Base-by-base conservation (phyloP, 139 green algal species). In the Parachlorella kessleri region DNA sequence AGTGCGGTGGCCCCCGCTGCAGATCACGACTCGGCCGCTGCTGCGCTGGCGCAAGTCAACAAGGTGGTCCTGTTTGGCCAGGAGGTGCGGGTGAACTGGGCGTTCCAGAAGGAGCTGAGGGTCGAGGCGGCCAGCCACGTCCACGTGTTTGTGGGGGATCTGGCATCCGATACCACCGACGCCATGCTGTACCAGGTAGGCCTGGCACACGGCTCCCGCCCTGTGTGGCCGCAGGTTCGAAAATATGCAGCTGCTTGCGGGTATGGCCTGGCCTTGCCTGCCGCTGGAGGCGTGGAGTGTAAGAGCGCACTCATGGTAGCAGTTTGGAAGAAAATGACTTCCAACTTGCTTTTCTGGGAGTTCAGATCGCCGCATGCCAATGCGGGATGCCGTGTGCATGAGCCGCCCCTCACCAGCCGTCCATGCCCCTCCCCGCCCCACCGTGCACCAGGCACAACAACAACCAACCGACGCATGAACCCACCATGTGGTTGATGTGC, bases 71-170 rank as follows among this genome's bases (percentile, higher is more conserved):
- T 93, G 32, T 92, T 87, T 63, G 88, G 85, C 30, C 83, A 92
- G 70, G 86, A 94, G 70, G 55, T 93, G 54, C 84, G 89, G 26
- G 79, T 96, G 23, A 96, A 96, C 80, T 96, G 91, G 91, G 91
- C 91, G 0, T 93, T 93, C 24, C 85, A 90, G 64, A 92, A 91
- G 76, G 86, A 90, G 81, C 83, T 92, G 73, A 77, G 79, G 30
- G 88, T 92, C 66, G 89, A 94, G 77, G 87, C 83, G 18, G 83
- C 66, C 30, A 76, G 69, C 32, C 83, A 92, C 78, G 82, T 83
- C 79, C 90, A 96, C 70, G 88, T 94, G 6, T 96, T 95, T 80
- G 91, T 95, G 36, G 92, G 92, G 0, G 92, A 96, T 72, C 81
- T 96, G 7, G 76, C 83, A 28, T n/a, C 74, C 70, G 85, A 89